These are phyloP conservation scores for Chytriomyces sp. DNA, from an alignment of 192 early-diverging fungal genomes.

Conservation along the genomic window DNA sequence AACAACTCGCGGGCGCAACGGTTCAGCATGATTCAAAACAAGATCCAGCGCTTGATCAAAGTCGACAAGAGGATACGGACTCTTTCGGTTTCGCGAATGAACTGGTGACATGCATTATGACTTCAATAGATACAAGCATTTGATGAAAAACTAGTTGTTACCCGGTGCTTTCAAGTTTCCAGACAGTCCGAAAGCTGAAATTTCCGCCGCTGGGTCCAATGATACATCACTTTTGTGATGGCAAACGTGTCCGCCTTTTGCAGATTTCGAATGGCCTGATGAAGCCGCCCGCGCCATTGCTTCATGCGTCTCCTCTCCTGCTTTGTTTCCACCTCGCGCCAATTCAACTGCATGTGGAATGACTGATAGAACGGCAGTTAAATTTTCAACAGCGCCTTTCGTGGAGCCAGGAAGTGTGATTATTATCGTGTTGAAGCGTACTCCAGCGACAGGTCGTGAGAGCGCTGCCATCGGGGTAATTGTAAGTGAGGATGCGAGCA, in stretches of 20 bases:
- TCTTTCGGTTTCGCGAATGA: conserved; percentile 69
- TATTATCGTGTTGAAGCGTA: conserved; percentile 61
- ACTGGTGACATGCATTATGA: conserved; percentile 44
- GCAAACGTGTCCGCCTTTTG: conserved; percentile 19
- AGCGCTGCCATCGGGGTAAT: conserved; percentile 92
- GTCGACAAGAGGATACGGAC: conserved; percentile 81
- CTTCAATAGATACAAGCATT: too few relatives aligned
- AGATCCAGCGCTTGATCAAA: conserved; percentile 69
- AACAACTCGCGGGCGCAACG: conserved; percentile 39
- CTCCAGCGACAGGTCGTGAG: conserved; percentile 67
- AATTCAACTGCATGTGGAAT: conserved; percentile 86
- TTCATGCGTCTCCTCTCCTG: conserved; percentile 63
- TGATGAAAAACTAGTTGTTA: background rate
- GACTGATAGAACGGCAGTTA: conserved; percentile 72
- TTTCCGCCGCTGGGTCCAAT: background rate
- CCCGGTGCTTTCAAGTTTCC: conserved; percentile 21
- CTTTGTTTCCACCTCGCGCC: conserved; percentile 51
- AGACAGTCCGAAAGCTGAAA: conserved; percentile 20
- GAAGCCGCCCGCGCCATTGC: conserved; percentile 47
- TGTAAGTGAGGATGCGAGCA: conserved; percentile 74
- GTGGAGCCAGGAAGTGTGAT: conserved; percentile 89
- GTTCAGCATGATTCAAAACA: conserved; percentile 52
- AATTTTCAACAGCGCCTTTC: conserved; percentile 85
- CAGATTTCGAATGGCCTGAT: conserved; percentile 50
- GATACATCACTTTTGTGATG: conserved; percentile 44